phyloP scores from a whole-genome alignment of 768 basidiomycete species.

The Leccinum ochraceum region DNA sequence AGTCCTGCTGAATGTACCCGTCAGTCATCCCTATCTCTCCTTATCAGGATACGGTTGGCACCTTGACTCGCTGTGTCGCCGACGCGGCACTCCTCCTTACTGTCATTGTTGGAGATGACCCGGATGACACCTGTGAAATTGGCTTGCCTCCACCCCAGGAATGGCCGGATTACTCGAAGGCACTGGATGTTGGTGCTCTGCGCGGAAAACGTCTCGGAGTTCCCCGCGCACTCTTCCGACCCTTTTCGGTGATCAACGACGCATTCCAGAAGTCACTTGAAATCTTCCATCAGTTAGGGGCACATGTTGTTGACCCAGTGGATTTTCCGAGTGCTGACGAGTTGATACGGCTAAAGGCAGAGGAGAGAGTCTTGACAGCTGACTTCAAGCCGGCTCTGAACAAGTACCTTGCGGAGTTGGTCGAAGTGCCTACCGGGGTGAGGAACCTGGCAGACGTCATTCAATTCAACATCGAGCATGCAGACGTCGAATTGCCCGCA shows the following conservation, averaged over 20 bases:
- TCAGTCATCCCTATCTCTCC: slow-evolving; percentile 48
- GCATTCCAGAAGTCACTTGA: slow-evolving; percentile 43
- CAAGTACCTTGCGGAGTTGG: slow-evolving; percentile 45
- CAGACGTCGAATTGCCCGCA: slow-evolving; percentile 44
- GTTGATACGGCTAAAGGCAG: slow-evolving; percentile 48
- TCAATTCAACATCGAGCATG: slow-evolving; percentile 53
- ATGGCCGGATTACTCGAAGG: slow-evolving; percentile 58
- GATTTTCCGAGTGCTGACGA: slow-evolving; percentile 58
- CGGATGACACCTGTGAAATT: slow-evolving; percentile 37
- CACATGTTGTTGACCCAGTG: slow-evolving; percentile 56
- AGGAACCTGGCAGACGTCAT: slow-evolving; percentile 59
- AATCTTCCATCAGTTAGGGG: slow-evolving; percentile 40
- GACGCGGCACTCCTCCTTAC: slow-evolving; percentile 41
- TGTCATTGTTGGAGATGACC: slow-evolving; percentile 45
- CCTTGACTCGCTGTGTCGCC: slow-evolving; percentile 37
- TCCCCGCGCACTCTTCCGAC: slow-evolving; percentile 37
- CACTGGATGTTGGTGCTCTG: slow-evolving; percentile 47
- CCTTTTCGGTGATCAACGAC: slow-evolving; percentile 27
- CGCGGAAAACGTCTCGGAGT: slow-evolving; percentile 47
- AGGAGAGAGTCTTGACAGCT: slow-evolving; percentile 50
- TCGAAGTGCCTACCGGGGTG: slow-evolving; percentile 61
- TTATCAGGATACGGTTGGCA: slow-evolving; percentile 43
- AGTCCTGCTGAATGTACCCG: not conserved
- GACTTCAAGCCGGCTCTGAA: slow-evolving; percentile 59
- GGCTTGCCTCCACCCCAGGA: slow-evolving; percentile 44